Conservation (phyloP, 2,329 filamentous ascomycete species). For the Myriangium duriaei region DNA sequence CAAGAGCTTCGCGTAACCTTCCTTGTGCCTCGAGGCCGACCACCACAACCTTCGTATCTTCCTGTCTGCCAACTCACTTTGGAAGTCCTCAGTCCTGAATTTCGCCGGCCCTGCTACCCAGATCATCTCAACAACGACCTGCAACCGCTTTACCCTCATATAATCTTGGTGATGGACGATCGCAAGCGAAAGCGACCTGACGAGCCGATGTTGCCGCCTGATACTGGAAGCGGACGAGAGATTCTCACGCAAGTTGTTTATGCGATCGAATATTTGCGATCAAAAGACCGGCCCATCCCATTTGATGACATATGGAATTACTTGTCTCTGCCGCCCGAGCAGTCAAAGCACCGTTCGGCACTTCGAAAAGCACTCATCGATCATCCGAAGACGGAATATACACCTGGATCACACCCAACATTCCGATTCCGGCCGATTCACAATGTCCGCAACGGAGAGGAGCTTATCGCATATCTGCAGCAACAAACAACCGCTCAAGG, state of each 20-base stretch:
- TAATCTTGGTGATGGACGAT: no score
- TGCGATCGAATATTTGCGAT: slow-evolving; percentile 69
- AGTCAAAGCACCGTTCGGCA: slow-evolving; percentile 37
- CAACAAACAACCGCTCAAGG: slow-evolving; percentile 68
- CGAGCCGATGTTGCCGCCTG: slow-evolving; percentile 40
- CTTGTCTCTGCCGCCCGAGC: slow-evolving; percentile 50
- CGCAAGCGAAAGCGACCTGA: slow-evolving; percentile 51
- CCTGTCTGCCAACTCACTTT: no score
- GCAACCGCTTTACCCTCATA: no score
- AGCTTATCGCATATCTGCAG: slow-evolving; percentile 72
- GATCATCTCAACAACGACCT: no score
- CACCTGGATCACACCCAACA: slow-evolving; percentile 48
- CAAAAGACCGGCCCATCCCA: slow-evolving; percentile 54
- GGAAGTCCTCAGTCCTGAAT: no score
- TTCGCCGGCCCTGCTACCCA: no score
- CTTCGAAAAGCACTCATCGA: slow-evolving; percentile 57
- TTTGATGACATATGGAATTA: slow-evolving; percentile 71
- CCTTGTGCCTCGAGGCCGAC: no score
- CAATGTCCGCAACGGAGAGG: slow-evolving; percentile 63
- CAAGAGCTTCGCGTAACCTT: no score
- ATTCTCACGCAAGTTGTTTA: slow-evolving; percentile 81
- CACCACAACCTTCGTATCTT: no score
- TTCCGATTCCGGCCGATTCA: slow-evolving; percentile 78
- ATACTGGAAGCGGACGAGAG: slow-evolving; percentile 63
- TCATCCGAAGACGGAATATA: slow-evolving; percentile 49